Evolutionary conservation across 495 filamentous ascomycete species (phyloP), one percentile per base, ranked within the genome.

Genomic region (Cairneyella variabilis): DNA sequence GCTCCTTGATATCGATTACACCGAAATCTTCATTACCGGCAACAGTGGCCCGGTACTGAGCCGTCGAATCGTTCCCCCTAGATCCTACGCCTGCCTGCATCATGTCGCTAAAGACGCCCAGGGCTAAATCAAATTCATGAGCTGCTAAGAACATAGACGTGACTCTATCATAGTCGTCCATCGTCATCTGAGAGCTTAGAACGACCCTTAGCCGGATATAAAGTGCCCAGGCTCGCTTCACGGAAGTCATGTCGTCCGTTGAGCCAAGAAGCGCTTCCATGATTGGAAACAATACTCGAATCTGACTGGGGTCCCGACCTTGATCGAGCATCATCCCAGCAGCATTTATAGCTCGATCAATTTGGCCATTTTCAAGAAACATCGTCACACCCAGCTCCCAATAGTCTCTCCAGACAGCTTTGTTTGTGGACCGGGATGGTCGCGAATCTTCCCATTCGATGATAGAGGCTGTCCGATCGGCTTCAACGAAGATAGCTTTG

Each of bases 41-140:
- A 21, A 47, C n/a, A 4, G 21, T 7, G 16, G 10, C 65, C 54
- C 67, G 64, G 58, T 80, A 80, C 5, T 79, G 66, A 12, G 72
- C 67, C 3, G 69, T 73, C 10, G 73, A 71, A 48, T 82, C 76
- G 26, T 79, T 59, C 18, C 67, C 62, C 17, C 40, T 10, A 65
- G 66, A 21, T 59, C 59, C 22, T 72, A 76, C 66, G 1, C 77
- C 77, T 0, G 78, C 82, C 37, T 86, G 80, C 86, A 91, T 90
- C 87, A 91, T 89, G 64, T 92, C 88, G 48, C 84, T 86, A 71
- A 92, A 92, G 1, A 83, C 79, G 39, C 83, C 80, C 49, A 90
- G 73, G 1, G 83, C 88, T 28, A 83, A 70, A 59, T 89, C 80
- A 10, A 77, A 68, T 40, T 75, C 66, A 42, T 79, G 76, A 7